Evolutionary conservation across 345 rosid species (phyloP), one percentile per base, ranked within the genome.

Genomic region (Eucalyptus marginata): DNA sequence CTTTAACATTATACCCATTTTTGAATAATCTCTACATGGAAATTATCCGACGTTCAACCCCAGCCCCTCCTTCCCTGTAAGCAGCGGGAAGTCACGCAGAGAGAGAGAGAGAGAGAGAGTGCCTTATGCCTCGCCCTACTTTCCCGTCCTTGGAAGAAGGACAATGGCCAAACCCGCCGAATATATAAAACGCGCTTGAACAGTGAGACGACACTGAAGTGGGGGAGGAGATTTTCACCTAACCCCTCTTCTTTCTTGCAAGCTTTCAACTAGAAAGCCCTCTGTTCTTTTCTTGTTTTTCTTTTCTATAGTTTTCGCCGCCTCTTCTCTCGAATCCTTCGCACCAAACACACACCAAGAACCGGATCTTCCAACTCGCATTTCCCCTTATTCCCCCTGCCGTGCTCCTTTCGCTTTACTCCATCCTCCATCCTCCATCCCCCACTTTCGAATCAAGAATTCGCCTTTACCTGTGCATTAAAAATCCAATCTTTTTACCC

Each of bases 401-500:
- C 16, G 16, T 27, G 17, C 87, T 86, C 46, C 46, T 52, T 86
- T 8, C 0, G 87, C 58, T 52, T 40, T 76, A 76, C 84, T 3
- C 84, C 66, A 11, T 7, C 64, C 66, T 3, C 83, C 66, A 11
- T 7, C 64, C 66, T 18, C 62, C 62, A 2, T 10, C 62, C 62
- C 25, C 62, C 3, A 33, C 15, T n/a, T 86, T 87, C 44, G 71
- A 87, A 58, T 59, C 52, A 49, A 49, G 81, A 13, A 27, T 17
- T 27, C 29, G 50, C 85, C 85, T 71, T 22, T 87, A 40, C 84
- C 84, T 11, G 84, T 20, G 44, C 40, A 24, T 80, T 56, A 83
- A 90, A 94, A 88, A 86, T 83, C 87, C 49, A 49, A 36, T 90
- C 54, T 92, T 92, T 89, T 56, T 56, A 13, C 62, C 52, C 86